Conservation (phyloP, 371 early-diverging fungal genomes). For the Rhizomucor miehei region DNA sequence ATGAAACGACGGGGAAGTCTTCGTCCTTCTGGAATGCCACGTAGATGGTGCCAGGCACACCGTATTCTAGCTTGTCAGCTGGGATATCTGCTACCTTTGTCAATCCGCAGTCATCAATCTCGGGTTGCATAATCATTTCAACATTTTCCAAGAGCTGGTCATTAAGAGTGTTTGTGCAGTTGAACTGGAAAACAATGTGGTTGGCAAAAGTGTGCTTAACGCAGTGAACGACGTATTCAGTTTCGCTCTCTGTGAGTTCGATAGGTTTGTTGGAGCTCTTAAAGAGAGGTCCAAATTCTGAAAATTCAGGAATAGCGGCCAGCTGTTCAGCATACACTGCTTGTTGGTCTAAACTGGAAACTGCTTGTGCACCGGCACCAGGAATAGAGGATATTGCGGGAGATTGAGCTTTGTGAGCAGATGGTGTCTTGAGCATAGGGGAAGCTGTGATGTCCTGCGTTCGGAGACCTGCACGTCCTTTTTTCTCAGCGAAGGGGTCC, state of each 20-base stretch:
- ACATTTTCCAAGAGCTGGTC: conserved; percentile 92
- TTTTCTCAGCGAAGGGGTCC: conserved; percentile 38
- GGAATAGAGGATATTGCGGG: conserved; percentile 19
- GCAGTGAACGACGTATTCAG: conserved; percentile 91
- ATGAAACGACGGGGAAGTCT: conserved; percentile 67
- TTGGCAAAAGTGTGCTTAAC: conserved; percentile 90
- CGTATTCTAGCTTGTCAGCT: conserved; percentile 69
- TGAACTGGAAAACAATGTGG: conserved; percentile 95
- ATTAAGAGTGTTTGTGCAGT: conserved; percentile 90
- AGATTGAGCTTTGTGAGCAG: conserved; percentile 17
- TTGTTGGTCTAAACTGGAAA: conserved; percentile 60
- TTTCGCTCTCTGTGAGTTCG: conserved; percentile 91
- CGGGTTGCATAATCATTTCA: conserved; percentile 78
- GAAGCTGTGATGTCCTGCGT: conserved; percentile 29
- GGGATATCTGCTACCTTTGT: conserved; percentile 61
- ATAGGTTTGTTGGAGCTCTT: conserved; percentile 76
- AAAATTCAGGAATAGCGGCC: conserved; percentile 79
- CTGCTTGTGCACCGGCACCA: conserved; percentile 9
- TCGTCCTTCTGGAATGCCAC: conserved; percentile 73
- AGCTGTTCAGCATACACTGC: conserved; percentile 73
- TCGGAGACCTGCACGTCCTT: conserved; percentile 13
- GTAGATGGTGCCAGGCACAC: conserved; percentile 79
- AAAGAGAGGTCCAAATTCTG: conserved; percentile 81
- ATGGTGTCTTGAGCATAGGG: conserved; percentile 29
- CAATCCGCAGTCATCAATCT: conserved; percentile 62